Evolutionary conservation across 352 stramenopile species (phyloP).

Genomic region (Bremia lactucae): DNA sequence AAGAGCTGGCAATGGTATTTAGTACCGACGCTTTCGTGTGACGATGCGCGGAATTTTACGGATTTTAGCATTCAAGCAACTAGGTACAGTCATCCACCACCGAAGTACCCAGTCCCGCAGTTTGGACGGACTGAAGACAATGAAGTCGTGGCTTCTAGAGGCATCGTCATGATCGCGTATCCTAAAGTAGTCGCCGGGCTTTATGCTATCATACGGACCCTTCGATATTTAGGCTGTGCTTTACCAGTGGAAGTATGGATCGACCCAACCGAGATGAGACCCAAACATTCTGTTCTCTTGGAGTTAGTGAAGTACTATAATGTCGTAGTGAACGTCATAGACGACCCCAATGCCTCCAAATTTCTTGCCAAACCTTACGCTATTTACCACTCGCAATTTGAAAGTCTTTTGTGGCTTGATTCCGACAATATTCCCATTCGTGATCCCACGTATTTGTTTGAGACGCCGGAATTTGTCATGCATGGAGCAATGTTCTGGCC

Average conservation of each 20-base stretch:
- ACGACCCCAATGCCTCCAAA: conserved; percentile 48
- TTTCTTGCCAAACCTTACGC: conserved; percentile 75
- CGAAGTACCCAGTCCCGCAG: conserved; percentile 9
- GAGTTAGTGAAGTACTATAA: conserved; percentile 44
- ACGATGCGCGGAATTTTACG: conserved; percentile 45
- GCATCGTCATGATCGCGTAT: conserved; percentile 64
- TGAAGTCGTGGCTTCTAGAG: conserved; percentile 16
- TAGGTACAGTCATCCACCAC: conserved; percentile 26
- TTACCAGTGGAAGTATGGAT: conserved; percentile 64
- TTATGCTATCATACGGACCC: conserved; percentile 56
- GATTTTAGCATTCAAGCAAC: conserved; percentile 55
- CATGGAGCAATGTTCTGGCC: conserved; percentile 76
- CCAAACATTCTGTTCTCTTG: conserved; percentile 43
- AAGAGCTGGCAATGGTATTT: conserved; percentile 55
- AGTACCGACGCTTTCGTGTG: conserved; percentile 42
- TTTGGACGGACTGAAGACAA: conserved; percentile 1
- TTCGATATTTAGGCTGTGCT: conserved; percentile 32
- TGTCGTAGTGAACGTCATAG: conserved; percentile 43
- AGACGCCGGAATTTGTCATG: conserved; percentile 43
- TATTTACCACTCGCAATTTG: conserved; percentile 65
- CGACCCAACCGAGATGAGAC: conserved; percentile 36
- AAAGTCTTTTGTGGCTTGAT: conserved; percentile 71
- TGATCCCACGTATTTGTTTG: conserved; percentile 78
- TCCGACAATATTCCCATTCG: conserved; percentile 70
- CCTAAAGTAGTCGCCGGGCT: conserved; percentile 52